phyloP scores from a whole-genome alignment of 495 filamentous ascomycete genomes.

The Tuber melanosporum region DNA sequence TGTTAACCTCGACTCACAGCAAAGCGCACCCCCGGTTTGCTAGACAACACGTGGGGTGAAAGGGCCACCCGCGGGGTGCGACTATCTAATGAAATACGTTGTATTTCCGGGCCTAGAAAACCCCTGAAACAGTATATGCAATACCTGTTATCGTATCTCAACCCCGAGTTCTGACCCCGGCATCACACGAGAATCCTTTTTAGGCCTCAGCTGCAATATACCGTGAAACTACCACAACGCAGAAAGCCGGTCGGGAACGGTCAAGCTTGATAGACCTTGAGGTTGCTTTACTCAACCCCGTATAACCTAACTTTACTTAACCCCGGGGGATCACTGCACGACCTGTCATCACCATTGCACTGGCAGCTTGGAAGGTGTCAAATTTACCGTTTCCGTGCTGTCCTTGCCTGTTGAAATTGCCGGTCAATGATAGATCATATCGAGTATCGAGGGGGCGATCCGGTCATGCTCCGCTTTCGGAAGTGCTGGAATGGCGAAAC shows the following conservation, averaged over 20 bases:
- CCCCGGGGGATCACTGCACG: neutral
- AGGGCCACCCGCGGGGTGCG: neutral
- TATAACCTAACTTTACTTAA: neutral
- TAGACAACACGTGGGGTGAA: neutral
- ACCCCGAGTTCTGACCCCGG: neutral
- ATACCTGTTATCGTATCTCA: neutral
- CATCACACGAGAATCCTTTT: neutral
- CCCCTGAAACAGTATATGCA: neutral
- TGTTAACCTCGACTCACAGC: neutral
- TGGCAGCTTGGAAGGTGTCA: neutral
- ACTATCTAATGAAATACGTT: neutral
- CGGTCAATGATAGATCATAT: neutral
- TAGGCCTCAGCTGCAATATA: neutral
- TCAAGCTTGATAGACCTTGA: neutral
- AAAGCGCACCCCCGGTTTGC: neutral
- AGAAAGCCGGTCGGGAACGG: neutral
- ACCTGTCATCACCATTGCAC: neutral
- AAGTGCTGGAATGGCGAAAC: too few relatives aligned
- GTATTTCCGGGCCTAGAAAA: neutral
- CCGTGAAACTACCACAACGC: neutral
- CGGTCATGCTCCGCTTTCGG: too few relatives aligned
- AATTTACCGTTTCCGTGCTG: neutral
- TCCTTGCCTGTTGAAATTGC: neutral
- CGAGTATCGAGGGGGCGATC: neutral
- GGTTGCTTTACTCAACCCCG: neutral